A percentile compares a stretch with the other conserved stretches of the same genome.
Conservation (phyloP, 2,329 filamentous ascomycete species). For the Clarireedia monteithiana region DNA sequence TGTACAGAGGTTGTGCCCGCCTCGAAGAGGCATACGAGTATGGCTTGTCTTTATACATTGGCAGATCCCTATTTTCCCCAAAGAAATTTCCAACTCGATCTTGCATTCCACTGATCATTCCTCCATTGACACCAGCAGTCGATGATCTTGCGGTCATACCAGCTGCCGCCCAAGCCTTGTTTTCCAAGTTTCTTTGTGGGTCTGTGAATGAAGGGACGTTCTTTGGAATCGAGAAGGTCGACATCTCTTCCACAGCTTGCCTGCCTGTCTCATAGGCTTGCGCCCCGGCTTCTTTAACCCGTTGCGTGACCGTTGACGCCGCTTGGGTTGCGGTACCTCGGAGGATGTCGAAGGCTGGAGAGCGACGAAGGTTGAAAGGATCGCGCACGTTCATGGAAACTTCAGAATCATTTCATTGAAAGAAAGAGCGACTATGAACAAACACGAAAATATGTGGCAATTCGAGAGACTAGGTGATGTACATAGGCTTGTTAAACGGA, state of each 20-base stretch:
- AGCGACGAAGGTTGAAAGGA: constrained; percentile 31
- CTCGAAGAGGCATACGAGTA: constrained; percentile 59
- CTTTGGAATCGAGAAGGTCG: constrained; percentile 57
- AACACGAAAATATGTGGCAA: neutral
- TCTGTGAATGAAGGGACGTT: constrained; percentile 63
- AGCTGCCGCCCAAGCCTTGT: constrained; percentile 55
- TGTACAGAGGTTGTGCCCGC: constrained; percentile 51
- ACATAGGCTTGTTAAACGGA: neutral
- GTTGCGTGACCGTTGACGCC: constrained; percentile 37
- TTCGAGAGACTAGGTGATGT: neutral
- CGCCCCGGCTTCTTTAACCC: constrained; percentile 41
- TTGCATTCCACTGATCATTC: constrained; percentile 45
- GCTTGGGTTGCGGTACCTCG: constrained; percentile 40
- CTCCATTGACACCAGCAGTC: constrained; percentile 23
- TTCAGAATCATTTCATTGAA: constrained; percentile 19
- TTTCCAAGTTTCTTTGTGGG: constrained; percentile 57
- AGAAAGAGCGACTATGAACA: constrained; percentile 16
- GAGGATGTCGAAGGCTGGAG: constrained; percentile 43
- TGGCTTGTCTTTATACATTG: constrained; percentile 99
- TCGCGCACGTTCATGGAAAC: constrained; percentile 32
- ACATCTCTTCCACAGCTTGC: constrained; percentile 41
- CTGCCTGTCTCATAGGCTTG: constrained; percentile 39
- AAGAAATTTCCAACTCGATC: constrained; percentile 59
- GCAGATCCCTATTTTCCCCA: constrained; percentile 53
- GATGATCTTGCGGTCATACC: constrained; percentile 36